A percentile compares a stretch with the other conserved stretches of the same genome.
These are phyloP conservation scores for Fusarium sp. DNA, from an alignment of 2,329 filamentous ascomycete genomes.

Conservation along the genomic window DNA sequence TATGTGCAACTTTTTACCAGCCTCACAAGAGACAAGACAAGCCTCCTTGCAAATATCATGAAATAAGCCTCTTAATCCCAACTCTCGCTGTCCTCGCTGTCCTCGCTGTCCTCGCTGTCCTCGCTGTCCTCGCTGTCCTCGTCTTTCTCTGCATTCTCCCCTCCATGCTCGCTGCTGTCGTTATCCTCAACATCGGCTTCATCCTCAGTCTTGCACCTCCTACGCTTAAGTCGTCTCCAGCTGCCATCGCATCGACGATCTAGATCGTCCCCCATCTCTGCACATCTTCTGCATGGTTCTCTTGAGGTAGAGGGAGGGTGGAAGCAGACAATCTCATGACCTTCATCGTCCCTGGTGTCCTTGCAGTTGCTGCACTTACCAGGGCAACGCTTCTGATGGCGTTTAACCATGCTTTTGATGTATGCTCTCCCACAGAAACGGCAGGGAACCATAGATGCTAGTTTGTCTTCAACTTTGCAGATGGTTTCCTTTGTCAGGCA, in stretches of 20 bases:
- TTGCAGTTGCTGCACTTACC: background rate
- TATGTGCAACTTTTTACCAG: background rate
- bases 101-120: no score
- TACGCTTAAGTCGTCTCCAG: background rate
- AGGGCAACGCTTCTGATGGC: background rate
- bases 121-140: no score
- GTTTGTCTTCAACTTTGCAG: background rate
- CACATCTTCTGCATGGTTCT: background rate
- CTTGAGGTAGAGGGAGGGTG: background rate
- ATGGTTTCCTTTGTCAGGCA: background rate
- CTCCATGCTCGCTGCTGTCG: background rate
- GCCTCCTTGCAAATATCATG: background rate
- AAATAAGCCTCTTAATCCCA: background rate
- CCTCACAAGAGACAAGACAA: background rate
- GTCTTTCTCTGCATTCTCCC: background rate
- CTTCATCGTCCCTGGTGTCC: background rate
- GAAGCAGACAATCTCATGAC: background rate
- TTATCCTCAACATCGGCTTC: background rate
- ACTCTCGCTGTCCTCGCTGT: background rate
- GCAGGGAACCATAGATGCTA: background rate
- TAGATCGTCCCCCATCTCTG: background rate
- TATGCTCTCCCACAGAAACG: background rate
- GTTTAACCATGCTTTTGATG: background rate
- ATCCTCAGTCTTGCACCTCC: background rate
- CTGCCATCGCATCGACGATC: background rate